Conservation (phyloP, 2,329 filamentous ascomycete genomes). For the Mariannaea sp. region DNA sequence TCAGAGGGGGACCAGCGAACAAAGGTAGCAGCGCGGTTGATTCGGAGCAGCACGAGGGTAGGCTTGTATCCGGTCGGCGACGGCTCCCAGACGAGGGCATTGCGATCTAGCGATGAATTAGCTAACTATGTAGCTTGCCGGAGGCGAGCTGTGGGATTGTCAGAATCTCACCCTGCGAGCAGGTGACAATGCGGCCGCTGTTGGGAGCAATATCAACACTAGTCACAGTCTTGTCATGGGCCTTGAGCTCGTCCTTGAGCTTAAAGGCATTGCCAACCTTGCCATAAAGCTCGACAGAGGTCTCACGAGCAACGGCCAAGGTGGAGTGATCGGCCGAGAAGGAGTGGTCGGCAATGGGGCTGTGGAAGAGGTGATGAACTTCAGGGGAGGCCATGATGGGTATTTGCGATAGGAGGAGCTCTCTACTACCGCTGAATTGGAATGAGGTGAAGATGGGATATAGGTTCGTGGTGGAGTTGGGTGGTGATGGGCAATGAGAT, state of each 20-base stretch:
- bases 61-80: conserved; percentile 94
- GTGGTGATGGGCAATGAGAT: conserved; percentile 15
- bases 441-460: conserved; percentile 22
- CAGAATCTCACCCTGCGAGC: conserved; percentile 76
- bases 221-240: conserved; percentile 96
- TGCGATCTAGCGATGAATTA: conserved; percentile 69
- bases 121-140: background rate
- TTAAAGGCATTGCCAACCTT: conserved; percentile 74
- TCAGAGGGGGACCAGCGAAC: conserved; percentile 97
- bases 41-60: conserved; percentile 92
- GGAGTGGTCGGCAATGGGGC: conserved; percentile 95
- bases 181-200: conserved; percentile 93
- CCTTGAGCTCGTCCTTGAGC: conserved; percentile 89
- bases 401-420: conserved; percentile 63
- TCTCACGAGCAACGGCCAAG: conserved; percentile 89
- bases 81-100: conserved; percentile 97
- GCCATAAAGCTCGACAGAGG: conserved; percentile 85
- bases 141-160: background rate
- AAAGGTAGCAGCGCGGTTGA: conserved; percentile 95
- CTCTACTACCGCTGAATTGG: conserved; percentile 81
- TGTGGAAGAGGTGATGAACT: conserved; percentile 96
- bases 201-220: conserved; percentile 93
- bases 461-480: conserved; percentile 25
- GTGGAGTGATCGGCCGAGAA: conserved; percentile 92
- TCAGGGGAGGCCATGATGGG: conserved; percentile 79